Evolutionary conservation across 2,329 filamentous ascomycete genomes (phyloP).

Genomic region (Scedosporium boydii): DNA sequence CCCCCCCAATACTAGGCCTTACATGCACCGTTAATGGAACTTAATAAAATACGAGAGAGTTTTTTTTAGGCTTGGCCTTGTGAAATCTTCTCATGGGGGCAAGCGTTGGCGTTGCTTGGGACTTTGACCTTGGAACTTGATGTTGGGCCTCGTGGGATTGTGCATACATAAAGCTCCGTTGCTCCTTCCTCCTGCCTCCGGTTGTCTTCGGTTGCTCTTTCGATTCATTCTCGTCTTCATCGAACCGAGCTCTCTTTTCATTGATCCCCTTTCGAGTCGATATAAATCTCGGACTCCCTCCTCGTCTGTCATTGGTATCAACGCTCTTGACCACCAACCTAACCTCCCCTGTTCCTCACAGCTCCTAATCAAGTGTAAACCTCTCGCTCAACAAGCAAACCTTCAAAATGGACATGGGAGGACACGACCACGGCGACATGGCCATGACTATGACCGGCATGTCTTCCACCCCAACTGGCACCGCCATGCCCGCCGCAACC

Average conservation of each 20-base stretch:
- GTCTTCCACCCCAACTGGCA: constrained; percentile 3
- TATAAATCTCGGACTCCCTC: background rate
- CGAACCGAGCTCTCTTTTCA: background rate
- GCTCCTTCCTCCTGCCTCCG: constrained; percentile 55
- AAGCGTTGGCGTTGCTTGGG: background rate
- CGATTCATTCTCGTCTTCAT: constrained; percentile 13
- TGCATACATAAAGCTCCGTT: constrained; percentile 11
- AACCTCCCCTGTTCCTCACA: constrained; percentile 15
- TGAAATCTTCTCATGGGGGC: background rate
- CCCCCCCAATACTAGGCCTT: too few species aligned
- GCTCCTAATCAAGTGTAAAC: constrained; percentile 6
- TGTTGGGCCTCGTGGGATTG: too few species aligned
- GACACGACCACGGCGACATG: background rate
- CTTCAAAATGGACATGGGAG: constrained; percentile 2
- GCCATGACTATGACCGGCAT: constrained; percentile 9
- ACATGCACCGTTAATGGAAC: background rate
- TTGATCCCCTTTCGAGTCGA: background rate
- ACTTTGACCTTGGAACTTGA: too few species aligned
- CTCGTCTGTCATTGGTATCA: background rate
- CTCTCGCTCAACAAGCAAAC: constrained; percentile 9
- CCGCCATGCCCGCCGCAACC: constrained; percentile 11
- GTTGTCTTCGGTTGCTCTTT: constrained; percentile 42
- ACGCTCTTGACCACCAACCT: background rate
- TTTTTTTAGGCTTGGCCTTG: background rate
- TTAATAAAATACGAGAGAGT: background rate